Base-by-base conservation (phyloP, 768 basidiomycete genomes). In the Sporobolomyces pararoseus region DNA sequence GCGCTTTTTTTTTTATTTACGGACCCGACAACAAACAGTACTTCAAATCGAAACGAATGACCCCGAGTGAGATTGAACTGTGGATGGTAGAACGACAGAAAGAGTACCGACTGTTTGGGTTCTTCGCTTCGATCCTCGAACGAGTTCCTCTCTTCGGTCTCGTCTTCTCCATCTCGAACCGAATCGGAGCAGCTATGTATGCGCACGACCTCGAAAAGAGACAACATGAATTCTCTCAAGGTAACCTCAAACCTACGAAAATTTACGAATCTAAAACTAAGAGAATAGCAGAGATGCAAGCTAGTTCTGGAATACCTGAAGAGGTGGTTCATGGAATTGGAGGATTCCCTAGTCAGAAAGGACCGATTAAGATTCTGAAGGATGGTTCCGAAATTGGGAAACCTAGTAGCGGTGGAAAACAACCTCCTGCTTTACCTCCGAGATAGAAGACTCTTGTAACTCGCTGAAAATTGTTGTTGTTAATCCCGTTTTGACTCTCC, bases 1-100 rank as follows among this genome's bases (percentile, higher is more conserved):
- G n/a, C n/a, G n/a, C n/a, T n/a, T n/a, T n/a, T n/a, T n/a, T n/a
- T n/a, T n/a, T n/a, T n/a, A n/a, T n/a, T n/a, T n/a, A n/a, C n/a
- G n/a, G n/a, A n/a, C n/a, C n/a, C n/a, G n/a, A n/a, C n/a, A n/a
- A n/a, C n/a, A n/a, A n/a, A n/a, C 63, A 74, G 53, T 82, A 80
- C 66, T 83, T 81, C 65, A 76, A 75, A n/a, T 69, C 75, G 13
- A 83, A 83, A 59, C 69, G 72, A 35, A 80, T 83, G 80, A 76
- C 65, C 4, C 70, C 70, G 7, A 32, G 42, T 47, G 61, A 78
- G 29, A 34, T 70, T 42, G 75, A 76, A 57, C 73, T 78, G 2
- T 78, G 72, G 59, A 51, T 77, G 25, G 70, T 72, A 5, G 77
- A 78, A 53, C 74, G 77, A 4, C 71, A 73, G 31, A 58, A 21